phyloP scores from a whole-genome alignment of 2,329 filamentous ascomycete genomes.

The Torrubiellomyces zombiae region DNA sequence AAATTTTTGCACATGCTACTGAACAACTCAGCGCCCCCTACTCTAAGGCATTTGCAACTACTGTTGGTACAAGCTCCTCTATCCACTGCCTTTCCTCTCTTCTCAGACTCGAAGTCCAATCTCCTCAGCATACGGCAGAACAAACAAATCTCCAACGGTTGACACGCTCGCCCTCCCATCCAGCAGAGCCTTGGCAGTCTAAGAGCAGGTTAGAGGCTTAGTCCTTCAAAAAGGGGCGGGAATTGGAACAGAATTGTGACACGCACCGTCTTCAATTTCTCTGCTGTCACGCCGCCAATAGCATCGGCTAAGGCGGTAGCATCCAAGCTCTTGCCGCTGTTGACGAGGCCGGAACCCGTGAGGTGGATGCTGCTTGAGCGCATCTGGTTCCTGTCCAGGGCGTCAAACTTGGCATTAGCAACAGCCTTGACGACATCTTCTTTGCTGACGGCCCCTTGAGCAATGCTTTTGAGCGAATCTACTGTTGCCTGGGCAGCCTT shows the following conservation, averaged over 20 bases:
- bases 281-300: constrained; percentile 65
- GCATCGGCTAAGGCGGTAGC: constrained; percentile 63
- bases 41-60: constrained; percentile 20
- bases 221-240: too few relatives aligned
- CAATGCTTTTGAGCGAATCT: constrained; percentile 67
- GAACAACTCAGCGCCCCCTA: constrained; percentile 15
- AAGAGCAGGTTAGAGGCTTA: constrained; percentile 3
- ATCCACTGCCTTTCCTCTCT: constrained; percentile 10
- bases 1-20: constrained; percentile 4
- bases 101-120: constrained; percentile 85
- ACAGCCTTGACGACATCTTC: constrained; percentile 87
- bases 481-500: constrained; percentile 61
- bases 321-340: constrained; percentile 69
- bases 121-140: constrained; percentile 85
- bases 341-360: constrained; percentile 70
- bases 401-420: constrained; percentile 83
- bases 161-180: constrained; percentile 80
- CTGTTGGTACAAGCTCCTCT: constrained; percentile 26
- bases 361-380: constrained; percentile 62
- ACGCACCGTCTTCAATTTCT: constrained; percentile 74
- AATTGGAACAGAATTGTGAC: constrained; percentile 3
- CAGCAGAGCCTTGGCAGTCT: constrained; percentile 80
- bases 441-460: constrained; percentile 56
- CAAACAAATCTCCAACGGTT: constrained; percentile 78
- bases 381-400: constrained; percentile 67